Evolutionary conservation across 2,329 filamentous ascomycete species (phyloP).

Genomic region (Esteya vermicola): DNA sequence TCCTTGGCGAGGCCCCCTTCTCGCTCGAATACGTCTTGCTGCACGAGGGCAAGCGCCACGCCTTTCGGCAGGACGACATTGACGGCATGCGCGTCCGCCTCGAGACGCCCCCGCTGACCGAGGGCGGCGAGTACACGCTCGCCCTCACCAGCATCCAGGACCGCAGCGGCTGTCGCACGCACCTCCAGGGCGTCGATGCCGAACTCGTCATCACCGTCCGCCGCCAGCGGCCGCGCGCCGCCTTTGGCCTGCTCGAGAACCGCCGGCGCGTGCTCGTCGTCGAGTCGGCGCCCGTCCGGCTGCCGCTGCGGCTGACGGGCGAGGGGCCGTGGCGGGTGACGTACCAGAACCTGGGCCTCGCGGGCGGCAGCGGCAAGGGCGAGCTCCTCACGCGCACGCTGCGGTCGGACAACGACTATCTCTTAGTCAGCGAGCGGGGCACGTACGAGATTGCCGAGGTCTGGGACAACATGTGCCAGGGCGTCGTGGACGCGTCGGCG

Average conservation of each 20-base stretch:
- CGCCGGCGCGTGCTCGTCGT: constrained; percentile 61
- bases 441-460: constrained; percentile 70
- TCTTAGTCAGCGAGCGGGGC: constrained; percentile 53
- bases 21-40: constrained; percentile 84
- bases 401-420: constrained; percentile 47
- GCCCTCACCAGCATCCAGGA: constrained; percentile 79
- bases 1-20: constrained; percentile 78
- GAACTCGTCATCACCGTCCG: constrained; percentile 76
- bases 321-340: constrained; percentile 71
- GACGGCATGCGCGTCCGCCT: constrained; percentile 52
- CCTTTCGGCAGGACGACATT: constrained; percentile 51
- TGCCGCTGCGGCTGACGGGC: constrained; percentile 77
- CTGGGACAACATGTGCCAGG: constrained; percentile 67
- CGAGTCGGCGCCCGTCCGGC: constrained; percentile 56
- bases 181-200: constrained; percentile 48
- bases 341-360: constrained; percentile 48
- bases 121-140: constrained; percentile 82
- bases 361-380: background rate
- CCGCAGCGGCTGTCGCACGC: constrained; percentile 71
- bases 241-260: constrained; percentile 76
- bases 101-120: constrained; percentile 56
- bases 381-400: constrained; percentile 32
- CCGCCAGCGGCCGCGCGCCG: constrained; percentile 72
- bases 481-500: constrained; percentile 59
- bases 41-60: constrained; percentile 72